Evolutionary conservation across 192 early-diverging fungal species (phyloP).

Genomic region (Podila minutissima): DNA sequence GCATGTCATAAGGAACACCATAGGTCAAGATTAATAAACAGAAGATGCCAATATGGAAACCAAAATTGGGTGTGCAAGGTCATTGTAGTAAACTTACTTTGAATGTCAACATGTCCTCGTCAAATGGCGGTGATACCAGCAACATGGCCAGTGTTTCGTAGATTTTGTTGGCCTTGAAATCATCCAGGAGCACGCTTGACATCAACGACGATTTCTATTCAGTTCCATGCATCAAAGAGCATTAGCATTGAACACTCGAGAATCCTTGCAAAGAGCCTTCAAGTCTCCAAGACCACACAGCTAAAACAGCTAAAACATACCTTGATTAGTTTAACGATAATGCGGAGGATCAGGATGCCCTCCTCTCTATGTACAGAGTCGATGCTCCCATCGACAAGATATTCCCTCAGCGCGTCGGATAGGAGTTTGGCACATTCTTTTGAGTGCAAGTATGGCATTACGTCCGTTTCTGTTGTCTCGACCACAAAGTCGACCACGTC

Average conservation of each 20-base stretch:
- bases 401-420: constrained; percentile 41
- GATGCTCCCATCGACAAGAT: constrained; percentile 48
- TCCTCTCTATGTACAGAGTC: constrained; percentile 51
- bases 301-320: constrained; percentile 28
- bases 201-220: constrained; percentile 40
- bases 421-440: constrained; percentile 43
- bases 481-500: constrained; percentile 38
- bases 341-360: constrained; percentile 45
- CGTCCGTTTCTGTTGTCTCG: constrained; percentile 33
- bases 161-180: constrained; percentile 50
- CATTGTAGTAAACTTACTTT: constrained; percentile 39
- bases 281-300: constrained; percentile 1
- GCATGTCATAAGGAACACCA: no score
- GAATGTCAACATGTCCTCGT: constrained; percentile 47
- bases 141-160: constrained; percentile 57
- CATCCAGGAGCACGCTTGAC: constrained; percentile 58
- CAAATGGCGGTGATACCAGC: constrained; percentile 54
- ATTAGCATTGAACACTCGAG: no score
- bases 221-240: constrained; percentile 10
- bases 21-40: no score
- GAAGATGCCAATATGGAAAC: no score
- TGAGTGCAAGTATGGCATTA: constrained; percentile 49
- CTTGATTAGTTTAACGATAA: constrained; percentile 54
- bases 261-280: no score
- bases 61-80: neutral